These are phyloP conservation scores for Sonneratia alba DNA, from an alignment of 345 rosid species.

Conservation along the genomic window DNA sequence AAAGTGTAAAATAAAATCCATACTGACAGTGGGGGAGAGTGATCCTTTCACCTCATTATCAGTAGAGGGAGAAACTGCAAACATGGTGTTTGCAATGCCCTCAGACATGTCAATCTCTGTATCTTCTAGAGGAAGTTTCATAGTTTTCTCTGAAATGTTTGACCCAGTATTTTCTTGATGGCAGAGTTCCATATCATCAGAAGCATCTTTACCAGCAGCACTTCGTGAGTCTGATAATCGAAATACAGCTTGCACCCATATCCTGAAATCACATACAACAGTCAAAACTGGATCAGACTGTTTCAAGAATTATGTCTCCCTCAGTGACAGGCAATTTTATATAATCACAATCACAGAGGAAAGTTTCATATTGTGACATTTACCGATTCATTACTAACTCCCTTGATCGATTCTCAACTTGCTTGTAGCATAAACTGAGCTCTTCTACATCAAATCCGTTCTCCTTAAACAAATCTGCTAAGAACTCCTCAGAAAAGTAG, in stretches of 20 bases:
- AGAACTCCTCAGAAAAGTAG: conserved; percentile 77
- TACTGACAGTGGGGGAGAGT: background rate
- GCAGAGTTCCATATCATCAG: conserved; percentile 17
- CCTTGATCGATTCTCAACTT: conserved; percentile 85
- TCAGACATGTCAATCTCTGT: conserved; percentile 67
- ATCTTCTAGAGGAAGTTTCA: conserved; percentile 16
- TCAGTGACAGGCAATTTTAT: background rate
- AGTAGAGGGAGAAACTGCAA: conserved; percentile 44
- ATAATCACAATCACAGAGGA: background rate
- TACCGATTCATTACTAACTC: conserved; percentile 83
- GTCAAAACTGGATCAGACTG: background rate
- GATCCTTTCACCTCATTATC: conserved; percentile 45
- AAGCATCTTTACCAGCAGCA: conserved; percentile 15
- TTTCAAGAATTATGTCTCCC: background rate
- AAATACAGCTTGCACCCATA: conserved; percentile 91
- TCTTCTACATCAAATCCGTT: conserved; percentile 71
- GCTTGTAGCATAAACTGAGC: conserved; percentile 67
- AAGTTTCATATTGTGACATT: conserved; percentile 3
- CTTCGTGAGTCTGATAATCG: conserved; percentile 23
- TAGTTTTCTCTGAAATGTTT: conserved; percentile 11
- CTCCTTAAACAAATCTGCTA: conserved; percentile 51
- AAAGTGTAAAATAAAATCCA: background rate
- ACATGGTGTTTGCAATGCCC: conserved; percentile 71
- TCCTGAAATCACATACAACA: conserved; percentile 27
- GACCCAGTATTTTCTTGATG: conserved; percentile 16